phyloP scores from a whole-genome alignment of 768 basidiomycete species.

The Tubosaeta sp. region DNA sequence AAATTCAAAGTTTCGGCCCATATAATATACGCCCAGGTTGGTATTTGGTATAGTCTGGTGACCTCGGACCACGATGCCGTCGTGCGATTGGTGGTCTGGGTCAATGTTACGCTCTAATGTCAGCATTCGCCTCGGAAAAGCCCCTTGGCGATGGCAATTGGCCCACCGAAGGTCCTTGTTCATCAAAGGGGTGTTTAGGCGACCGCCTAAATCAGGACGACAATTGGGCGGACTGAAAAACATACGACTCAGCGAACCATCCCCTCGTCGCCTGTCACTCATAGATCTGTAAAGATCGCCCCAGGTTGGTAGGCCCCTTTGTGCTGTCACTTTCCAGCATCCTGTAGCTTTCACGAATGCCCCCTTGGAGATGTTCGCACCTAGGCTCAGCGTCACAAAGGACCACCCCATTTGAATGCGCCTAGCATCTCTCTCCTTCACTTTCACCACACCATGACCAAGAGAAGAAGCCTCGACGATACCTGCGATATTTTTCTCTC shows the following conservation, averaged over 20 bases:
- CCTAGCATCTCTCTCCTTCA: conserved; percentile 6
- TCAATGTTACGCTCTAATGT: too few relatives aligned
- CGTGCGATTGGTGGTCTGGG: too few relatives aligned
- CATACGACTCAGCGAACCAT: not conserved
- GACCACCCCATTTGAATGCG: not conserved
- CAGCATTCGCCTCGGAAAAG: too few relatives aligned
- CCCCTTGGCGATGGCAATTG: too few relatives aligned
- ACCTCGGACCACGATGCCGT: not conserved
- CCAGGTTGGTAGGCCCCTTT: not conserved
- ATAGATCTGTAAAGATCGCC: not conserved
- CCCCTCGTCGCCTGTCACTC: not conserved
- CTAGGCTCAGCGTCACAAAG: not conserved
- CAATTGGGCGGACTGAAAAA: not conserved
- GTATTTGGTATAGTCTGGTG: too few relatives aligned
- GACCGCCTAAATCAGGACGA: not conserved
- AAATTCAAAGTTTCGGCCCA: too few relatives aligned
- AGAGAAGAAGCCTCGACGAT: conserved; percentile 29
- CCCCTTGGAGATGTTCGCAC: not conserved
- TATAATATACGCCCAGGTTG: too few relatives aligned
- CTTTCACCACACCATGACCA: conserved; percentile 23
- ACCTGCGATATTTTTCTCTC: conserved; percentile 28
- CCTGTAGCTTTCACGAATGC: not conserved
- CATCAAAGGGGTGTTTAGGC: not conserved
- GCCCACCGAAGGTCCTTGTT: too few relatives aligned
- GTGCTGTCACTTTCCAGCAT: not conserved